Conservation (phyloP, 1,284 basidiomycete species). For the Ceraceosorus guamensis region DNA sequence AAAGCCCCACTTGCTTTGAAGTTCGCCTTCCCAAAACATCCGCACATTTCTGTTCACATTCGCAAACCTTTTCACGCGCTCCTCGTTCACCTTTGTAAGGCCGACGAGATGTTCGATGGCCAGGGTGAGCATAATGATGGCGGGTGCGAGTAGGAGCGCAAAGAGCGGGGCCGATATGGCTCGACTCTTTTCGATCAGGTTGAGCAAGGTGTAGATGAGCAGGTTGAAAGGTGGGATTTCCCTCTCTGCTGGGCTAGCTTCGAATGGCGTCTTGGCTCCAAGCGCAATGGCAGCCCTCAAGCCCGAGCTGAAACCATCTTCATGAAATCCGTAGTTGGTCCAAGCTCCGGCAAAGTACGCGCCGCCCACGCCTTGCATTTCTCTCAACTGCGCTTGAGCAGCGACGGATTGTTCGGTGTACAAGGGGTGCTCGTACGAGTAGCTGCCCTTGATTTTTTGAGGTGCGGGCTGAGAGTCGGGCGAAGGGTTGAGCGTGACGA, state of each 20-base stretch:
- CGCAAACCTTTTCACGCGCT: neutral
- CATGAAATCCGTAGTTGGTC: constrained; percentile 67
- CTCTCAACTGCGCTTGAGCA: constrained; percentile 57
- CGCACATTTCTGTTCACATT: neutral
- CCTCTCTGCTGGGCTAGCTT: constrained; percentile 40
- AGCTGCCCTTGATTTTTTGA: constrained; percentile 53
- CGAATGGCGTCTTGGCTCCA: constrained; percentile 49
- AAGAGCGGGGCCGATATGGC: neutral
- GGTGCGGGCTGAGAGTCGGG: constrained; percentile 7
- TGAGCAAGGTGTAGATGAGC: neutral
- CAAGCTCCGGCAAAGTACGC: constrained; percentile 73
- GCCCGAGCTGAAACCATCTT: constrained; percentile 66
- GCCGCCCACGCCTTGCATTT: constrained; percentile 58
- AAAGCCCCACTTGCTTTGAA: neutral
- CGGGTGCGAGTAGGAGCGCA: neutral
- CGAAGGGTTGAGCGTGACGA: constrained; percentile 61
- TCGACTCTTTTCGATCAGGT: constrained; percentile 1
- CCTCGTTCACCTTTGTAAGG: neutral
- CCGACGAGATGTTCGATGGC: neutral
- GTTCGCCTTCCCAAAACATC: neutral
- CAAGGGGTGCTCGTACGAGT: constrained; percentile 65
- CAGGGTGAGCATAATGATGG: neutral
- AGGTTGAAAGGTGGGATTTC: constrained; percentile 5
- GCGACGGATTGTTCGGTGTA: constrained; percentile 50
- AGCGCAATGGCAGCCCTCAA: constrained; percentile 46